A percentile compares a stretch with the other conserved stretches of the same genome.
These are phyloP conservation scores for Boletus albobrunnescens DNA, from an alignment of 1,284 basidiomycete species.

Conservation along the genomic window DNA sequence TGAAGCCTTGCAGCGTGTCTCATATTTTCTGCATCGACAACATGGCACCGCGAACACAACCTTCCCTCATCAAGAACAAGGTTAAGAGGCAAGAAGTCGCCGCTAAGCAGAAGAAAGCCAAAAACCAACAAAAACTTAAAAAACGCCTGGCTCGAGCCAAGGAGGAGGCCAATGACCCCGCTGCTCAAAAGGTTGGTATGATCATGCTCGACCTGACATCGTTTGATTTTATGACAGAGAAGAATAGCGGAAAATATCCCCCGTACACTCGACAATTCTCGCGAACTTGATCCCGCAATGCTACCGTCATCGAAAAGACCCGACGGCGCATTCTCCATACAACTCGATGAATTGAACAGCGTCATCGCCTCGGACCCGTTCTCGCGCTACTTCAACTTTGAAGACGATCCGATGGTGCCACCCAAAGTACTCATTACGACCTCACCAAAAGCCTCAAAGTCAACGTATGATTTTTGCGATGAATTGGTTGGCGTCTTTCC, in stretches of 20 bases:
- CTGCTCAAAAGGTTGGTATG: slow-evolving; percentile 63
- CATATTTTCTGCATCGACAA: slow-evolving; percentile 1
- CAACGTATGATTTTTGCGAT: slow-evolving; percentile 85
- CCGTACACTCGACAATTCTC: slow-evolving; percentile 89
- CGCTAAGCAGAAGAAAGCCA: slow-evolving; percentile 74
- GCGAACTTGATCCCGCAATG: slow-evolving; percentile 85
- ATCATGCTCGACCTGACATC: not conserved
- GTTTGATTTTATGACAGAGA: slow-evolving; percentile 52
- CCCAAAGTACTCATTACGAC: slow-evolving; percentile 91
- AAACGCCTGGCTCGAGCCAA: slow-evolving; percentile 72
- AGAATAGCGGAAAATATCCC: slow-evolving; percentile 83
- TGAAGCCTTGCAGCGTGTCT: too few relatives aligned
- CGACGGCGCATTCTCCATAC: slow-evolving; percentile 34
- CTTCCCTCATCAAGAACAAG: slow-evolving; percentile 78
- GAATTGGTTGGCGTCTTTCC: slow-evolving; percentile 92
- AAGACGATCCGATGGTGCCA: slow-evolving; percentile 61
- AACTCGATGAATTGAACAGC: slow-evolving; percentile 54
- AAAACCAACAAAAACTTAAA: slow-evolving; percentile 78
- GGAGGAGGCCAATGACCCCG: slow-evolving; percentile 66
- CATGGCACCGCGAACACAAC: slow-evolving; percentile 59
- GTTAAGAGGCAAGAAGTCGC: slow-evolving; percentile 76
- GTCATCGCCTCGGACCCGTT: slow-evolving; percentile 74
- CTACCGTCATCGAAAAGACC: slow-evolving; percentile 45
- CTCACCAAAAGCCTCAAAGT: slow-evolving; percentile 78
- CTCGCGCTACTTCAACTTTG: slow-evolving; percentile 62